Conservation (phyloP, 331 rosid species). For the Erythrophleum ivorense region DNA sequence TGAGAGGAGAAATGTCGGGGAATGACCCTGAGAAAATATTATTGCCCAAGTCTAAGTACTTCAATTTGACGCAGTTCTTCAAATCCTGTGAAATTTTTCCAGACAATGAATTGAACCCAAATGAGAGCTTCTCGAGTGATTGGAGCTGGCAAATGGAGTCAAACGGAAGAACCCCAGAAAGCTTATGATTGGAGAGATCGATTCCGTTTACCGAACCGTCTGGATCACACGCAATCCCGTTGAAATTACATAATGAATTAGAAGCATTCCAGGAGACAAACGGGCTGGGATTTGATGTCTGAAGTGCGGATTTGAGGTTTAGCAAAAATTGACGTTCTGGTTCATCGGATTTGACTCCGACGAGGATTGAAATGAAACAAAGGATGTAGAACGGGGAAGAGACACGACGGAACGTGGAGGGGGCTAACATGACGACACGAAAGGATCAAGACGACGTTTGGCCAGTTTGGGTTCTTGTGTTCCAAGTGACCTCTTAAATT, state of each 20-base stretch:
- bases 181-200: slow-evolving; percentile 52
- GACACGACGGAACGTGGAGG: slow-evolving; percentile 21
- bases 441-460: neutral
- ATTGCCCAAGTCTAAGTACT: slow-evolving; percentile 73
- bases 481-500: neutral
- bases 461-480: neutral
- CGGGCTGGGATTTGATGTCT: slow-evolving; percentile 29
- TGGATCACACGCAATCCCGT: slow-evolving; percentile 64
- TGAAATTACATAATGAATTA: slow-evolving; percentile 49
- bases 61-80: slow-evolving; percentile 62
- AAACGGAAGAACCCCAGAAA: slow-evolving; percentile 68
- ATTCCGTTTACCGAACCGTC: slow-evolving; percentile 53
- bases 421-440: slow-evolving; percentile 47
- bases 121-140: slow-evolving; percentile 58
- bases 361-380: slow-evolving; percentile 45
- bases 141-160: slow-evolving; percentile 69
- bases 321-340: slow-evolving; percentile 62
- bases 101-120: slow-evolving; percentile 64
- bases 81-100: slow-evolving; percentile 54
- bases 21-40: slow-evolving; percentile 64
- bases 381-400: slow-evolving; percentile 34
- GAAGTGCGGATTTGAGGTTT: slow-evolving; percentile 58
- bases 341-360: slow-evolving; percentile 48
- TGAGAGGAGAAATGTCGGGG: slow-evolving; percentile 65
- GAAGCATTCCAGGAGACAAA: slow-evolving; percentile 58